Conservation (phyloP, 441 rosid species). For the Pelargonium cotyledonis region DNA sequence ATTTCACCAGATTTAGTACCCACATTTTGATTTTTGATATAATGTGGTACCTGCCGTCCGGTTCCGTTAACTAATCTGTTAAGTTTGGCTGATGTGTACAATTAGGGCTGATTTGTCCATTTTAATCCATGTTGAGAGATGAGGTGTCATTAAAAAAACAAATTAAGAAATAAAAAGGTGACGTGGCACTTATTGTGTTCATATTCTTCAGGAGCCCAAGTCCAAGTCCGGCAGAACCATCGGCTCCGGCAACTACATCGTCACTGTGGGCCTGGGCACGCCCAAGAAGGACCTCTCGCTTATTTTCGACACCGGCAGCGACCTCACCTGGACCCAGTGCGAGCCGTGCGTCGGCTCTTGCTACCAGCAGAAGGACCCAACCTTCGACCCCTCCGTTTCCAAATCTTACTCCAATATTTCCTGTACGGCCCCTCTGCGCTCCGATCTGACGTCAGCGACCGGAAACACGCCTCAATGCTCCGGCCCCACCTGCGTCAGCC, state of each 20-base stretch:
- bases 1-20: too few relatives aligned
- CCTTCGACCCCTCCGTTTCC: conserved; percentile 41
- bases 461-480: conserved; percentile 46
- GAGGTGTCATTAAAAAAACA: too few relatives aligned
- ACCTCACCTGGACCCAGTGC: conserved; percentile 71
- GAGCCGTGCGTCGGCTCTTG: conserved; percentile 46
- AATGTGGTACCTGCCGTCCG: too few relatives aligned
- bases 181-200: too few relatives aligned
- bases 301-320: conserved; percentile 70
- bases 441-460: conserved; percentile 38
- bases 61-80: too few relatives aligned
- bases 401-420: conserved; percentile 43
- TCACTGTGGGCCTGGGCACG: conserved; percentile 53
- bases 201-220: too few relatives aligned
- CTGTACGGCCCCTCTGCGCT: conserved; percentile 36
- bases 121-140: too few relatives aligned
- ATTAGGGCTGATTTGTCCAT: too few relatives aligned
- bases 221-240: conserved; percentile 41
- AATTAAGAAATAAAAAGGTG: too few relatives aligned
- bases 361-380: conserved; percentile 44
- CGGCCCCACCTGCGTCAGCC: conserved; percentile 46
- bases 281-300: conserved; percentile 40
- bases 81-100: too few relatives aligned
- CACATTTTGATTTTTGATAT: too few relatives aligned
- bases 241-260: conserved; percentile 58